Conservation (phyloP, 2,329 filamentous ascomycete genomes). For the Raffaelea arxii region DNA sequence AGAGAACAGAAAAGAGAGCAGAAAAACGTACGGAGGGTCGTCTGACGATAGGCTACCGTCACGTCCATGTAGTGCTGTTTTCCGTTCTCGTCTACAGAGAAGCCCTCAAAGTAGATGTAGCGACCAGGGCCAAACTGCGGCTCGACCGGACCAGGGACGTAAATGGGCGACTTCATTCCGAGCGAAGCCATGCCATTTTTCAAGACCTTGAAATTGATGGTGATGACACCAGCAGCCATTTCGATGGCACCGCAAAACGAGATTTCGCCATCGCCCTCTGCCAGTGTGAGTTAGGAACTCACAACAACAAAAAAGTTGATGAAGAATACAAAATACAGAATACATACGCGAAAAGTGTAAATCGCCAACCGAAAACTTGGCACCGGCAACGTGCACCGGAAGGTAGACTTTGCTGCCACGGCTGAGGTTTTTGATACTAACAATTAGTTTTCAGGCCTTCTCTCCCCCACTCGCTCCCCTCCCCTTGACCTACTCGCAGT, state of each 20-base stretch:
- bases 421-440: conserved; percentile 22
- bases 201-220: conserved; percentile 80
- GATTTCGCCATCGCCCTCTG: conserved; percentile 81
- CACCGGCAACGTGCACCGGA: conserved; percentile 76
- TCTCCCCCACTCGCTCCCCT: not conserved
- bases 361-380: conserved; percentile 85
- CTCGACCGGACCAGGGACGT: conserved; percentile 78
- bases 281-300: not conserved
- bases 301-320: too few species aligned
- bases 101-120: conserved; percentile 81
- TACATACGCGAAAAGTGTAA: conserved; percentile 63
- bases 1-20: not conserved
- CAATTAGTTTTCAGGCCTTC: too few species aligned
- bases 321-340: not conserved
- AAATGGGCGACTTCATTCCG: conserved; percentile 74
- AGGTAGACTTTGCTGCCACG: conserved; percentile 61
- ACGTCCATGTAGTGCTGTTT: conserved; percentile 87
- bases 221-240: conserved; percentile 70
- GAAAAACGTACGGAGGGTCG: conserved; percentile 43
- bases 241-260: conserved; percentile 86
- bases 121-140: conserved; percentile 77
- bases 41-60: conserved; percentile 78
- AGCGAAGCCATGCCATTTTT: conserved; percentile 68
- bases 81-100: conserved; percentile 78
- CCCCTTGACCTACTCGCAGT: conserved; percentile 51